phyloP scores from a whole-genome alignment of 1,139 yeast genomes.

The Magnusiomyces fungicola region DNA sequence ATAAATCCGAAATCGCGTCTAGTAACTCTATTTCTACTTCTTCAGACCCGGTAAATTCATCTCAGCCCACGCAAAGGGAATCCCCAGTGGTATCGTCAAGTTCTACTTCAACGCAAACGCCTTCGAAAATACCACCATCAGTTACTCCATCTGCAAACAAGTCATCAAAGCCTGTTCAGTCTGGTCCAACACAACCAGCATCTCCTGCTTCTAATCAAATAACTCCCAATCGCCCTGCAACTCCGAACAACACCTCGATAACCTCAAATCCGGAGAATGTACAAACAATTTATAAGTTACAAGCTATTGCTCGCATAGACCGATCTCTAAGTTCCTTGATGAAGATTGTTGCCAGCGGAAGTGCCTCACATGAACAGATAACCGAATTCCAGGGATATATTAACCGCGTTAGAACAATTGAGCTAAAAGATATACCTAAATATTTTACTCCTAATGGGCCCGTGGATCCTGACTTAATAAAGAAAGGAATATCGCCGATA shows the following conservation, averaged over 20 bases:
- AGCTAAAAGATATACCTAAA: constrained; percentile 37
- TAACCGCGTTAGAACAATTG: constrained; percentile 66
- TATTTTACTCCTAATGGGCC: constrained; percentile 13
- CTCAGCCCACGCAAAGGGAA: too few relatives aligned
- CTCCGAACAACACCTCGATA: constrained; percentile 6
- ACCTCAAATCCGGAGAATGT: constrained; percentile 44
- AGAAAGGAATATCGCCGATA: not conserved
- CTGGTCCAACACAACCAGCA: not conserved
- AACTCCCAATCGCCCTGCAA: constrained; percentile 8
- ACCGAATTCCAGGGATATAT: constrained; percentile 74
- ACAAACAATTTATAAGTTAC: constrained; percentile 75
- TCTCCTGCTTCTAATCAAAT: constrained; percentile 10
- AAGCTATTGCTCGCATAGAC: constrained; percentile 71
- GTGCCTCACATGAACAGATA: constrained; percentile 64
- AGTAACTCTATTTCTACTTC: not conserved
- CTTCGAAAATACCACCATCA: too few relatives aligned
- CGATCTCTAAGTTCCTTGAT: constrained; percentile 58
- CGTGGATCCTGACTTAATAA: constrained; percentile 1
- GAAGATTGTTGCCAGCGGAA: constrained; percentile 79
- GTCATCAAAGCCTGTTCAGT: not conserved
- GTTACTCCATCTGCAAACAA: constrained; percentile 9
- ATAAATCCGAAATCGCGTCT: not conserved
- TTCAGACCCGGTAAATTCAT: not conserved
- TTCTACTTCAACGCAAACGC: too few relatives aligned
- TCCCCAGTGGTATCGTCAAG: too few relatives aligned